phyloP scores from a whole-genome alignment of 768 basidiomycete species.

The Pisolithus tinctorius region DNA sequence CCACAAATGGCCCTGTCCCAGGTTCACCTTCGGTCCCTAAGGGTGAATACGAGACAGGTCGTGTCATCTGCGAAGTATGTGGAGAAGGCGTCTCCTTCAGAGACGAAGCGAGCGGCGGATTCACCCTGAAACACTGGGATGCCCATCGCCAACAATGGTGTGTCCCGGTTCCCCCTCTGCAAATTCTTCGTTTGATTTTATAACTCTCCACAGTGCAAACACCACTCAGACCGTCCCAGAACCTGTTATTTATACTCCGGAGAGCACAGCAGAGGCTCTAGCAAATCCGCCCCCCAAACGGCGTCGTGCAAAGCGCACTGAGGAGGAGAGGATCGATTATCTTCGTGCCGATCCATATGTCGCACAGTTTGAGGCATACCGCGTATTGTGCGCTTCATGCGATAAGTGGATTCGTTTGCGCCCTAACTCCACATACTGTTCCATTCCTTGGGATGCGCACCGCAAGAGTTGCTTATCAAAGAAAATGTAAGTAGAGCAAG shows the following conservation, averaged over 20 bases:
- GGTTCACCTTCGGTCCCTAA: constrained; percentile 18
- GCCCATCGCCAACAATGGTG: constrained; percentile 58
- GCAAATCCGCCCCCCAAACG: constrained; percentile 52
- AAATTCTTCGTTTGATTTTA: constrained; percentile 4
- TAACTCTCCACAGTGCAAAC: constrained; percentile 17
- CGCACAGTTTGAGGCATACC: constrained; percentile 73
- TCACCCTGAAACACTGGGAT: constrained; percentile 66
- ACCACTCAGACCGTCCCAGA: constrained; percentile 27
- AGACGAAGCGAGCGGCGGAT: constrained; percentile 54
- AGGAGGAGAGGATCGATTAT: constrained; percentile 71
- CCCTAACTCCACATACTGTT: constrained; percentile 81
- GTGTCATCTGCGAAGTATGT: constrained; percentile 61
- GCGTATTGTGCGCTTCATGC: constrained; percentile 72
- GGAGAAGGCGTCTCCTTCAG: constrained; percentile 57
- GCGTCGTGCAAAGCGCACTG: constrained; percentile 68
- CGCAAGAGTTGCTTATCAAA: constrained; percentile 77
- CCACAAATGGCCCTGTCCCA: constrained; percentile 6
- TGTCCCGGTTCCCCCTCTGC: constrained; percentile 14
- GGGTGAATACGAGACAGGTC: constrained; percentile 60
- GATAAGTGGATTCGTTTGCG: constrained; percentile 84
- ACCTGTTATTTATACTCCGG: constrained; percentile 38
- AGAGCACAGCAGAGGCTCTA: constrained; percentile 34
- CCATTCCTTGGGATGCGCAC: constrained; percentile 86
- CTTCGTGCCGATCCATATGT: constrained; percentile 66
- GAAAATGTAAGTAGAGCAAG: constrained; percentile 47